A percentile compares a stretch with the other conserved stretches of the same genome.
Conservation (phyloP, 495 filamentous ascomycete species). For the Cenococcum geophilum region DNA sequence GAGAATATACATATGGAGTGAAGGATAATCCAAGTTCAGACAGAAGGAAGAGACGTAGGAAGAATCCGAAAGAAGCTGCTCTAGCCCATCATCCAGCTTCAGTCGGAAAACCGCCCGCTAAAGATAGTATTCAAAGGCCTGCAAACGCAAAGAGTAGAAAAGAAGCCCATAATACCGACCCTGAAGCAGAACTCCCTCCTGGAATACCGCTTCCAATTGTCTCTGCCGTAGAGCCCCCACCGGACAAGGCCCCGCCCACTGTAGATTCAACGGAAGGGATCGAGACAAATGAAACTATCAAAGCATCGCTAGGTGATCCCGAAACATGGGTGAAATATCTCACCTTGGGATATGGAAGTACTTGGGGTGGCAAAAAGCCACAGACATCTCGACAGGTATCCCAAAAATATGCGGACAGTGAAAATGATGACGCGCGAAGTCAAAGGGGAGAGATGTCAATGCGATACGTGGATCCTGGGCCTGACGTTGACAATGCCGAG, state of each 20-base stretch:
- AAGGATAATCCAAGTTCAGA: slow-evolving; percentile 62
- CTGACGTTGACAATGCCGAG: slow-evolving; percentile 33
- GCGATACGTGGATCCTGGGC: slow-evolving; percentile 38
- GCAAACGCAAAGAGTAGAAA: too few relatives aligned
- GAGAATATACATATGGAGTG: slow-evolving; percentile 74
- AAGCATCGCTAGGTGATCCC: slow-evolving; percentile 25
- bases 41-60: slow-evolving; percentile 29
- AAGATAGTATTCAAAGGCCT: neutral
- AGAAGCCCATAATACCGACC: neutral
- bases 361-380: slow-evolving; percentile 42
- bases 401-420: slow-evolving; percentile 1
- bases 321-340: slow-evolving; percentile 36
- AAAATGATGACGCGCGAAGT: neutral
- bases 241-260: slow-evolving; percentile 24
- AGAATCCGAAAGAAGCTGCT: slow-evolving; percentile 8
- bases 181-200: slow-evolving; percentile 7
- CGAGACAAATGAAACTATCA: slow-evolving; percentile 7
- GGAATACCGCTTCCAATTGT: slow-evolving; percentile 35
- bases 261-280: slow-evolving; percentile 16
- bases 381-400: slow-evolving; percentile 1
- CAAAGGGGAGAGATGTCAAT: slow-evolving; percentile 22
- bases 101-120: neutral
- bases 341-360: slow-evolving; percentile 54
- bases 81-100: neutral
- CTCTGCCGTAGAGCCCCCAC: slow-evolving; percentile 24